phyloP scores from a whole-genome alignment of 257 asterid genomes.

The Capsicum baccatum region DNA sequence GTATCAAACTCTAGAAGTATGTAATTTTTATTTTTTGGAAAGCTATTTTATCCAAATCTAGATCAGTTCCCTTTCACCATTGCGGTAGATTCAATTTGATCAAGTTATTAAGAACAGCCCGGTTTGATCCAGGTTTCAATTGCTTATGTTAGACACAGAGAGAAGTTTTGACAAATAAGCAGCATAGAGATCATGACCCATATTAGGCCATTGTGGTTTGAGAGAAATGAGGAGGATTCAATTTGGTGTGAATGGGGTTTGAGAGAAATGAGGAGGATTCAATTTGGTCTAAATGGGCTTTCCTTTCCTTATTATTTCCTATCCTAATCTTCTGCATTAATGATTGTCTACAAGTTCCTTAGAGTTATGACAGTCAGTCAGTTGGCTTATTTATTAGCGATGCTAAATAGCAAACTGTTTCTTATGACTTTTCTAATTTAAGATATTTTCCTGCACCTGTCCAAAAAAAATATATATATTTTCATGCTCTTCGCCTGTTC shows the following conservation, averaged over 20 bases:
- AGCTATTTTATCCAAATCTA: too few relatives aligned
- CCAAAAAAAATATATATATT: background rate
- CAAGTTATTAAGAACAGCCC: background rate
- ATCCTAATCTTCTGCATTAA: background rate
- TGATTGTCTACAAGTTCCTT: background rate
- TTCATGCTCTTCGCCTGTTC: background rate
- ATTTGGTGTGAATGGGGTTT: background rate
- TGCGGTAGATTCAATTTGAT: background rate
- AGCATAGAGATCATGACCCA: background rate
- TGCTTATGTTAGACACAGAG: background rate
- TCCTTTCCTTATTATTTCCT: background rate
- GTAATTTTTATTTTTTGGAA: background rate
- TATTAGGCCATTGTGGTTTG: background rate
- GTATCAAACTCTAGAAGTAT: background rate
- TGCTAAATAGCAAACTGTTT: background rate
- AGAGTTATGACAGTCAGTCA: background rate
- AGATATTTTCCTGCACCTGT: background rate
- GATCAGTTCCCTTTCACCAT: background rate
- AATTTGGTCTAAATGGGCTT: background rate
- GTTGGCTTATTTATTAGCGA: background rate
- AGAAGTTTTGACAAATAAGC: background rate
- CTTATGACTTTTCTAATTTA: background rate
- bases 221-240: conserved; percentile 16
- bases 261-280: conserved; percentile 10
- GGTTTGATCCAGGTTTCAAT: background rate